Evolutionary conservation across 805 yeast species (phyloP).

Genomic region (Candida coquimbonensis): DNA sequence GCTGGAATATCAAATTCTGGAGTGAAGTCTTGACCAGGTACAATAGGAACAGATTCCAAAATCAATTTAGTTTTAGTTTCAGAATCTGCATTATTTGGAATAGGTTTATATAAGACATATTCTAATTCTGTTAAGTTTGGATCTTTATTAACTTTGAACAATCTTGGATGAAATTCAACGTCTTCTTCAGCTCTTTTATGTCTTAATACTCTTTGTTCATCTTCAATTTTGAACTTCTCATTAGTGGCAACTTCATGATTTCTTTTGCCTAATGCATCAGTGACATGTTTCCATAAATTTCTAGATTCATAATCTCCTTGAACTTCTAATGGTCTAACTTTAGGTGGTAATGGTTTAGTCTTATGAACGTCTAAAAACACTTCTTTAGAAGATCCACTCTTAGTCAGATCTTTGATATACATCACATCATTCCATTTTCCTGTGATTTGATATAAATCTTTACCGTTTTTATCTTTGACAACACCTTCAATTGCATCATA

Average conservation of each 20-base stretch:
- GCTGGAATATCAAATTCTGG: conserved; percentile 67
- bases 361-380: conserved; percentile 56
- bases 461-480: conserved; percentile 47
- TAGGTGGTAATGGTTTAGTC: conserved; percentile 51
- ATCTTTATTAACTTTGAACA: conserved; percentile 48
- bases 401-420: conserved; percentile 48
- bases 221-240: conserved; percentile 82
- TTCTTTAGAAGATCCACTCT: conserved; percentile 36
- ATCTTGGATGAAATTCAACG: conserved; percentile 70
- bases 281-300: conserved; percentile 74
- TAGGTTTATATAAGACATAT: conserved; percentile 57
- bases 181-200: conserved; percentile 73
- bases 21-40: conserved; percentile 73
- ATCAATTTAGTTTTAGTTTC: conserved; percentile 49
- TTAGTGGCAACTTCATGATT: conserved; percentile 82
- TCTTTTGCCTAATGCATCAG: conserved; percentile 70
- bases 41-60: conserved; percentile 63
- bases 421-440: conserved; percentile 95
- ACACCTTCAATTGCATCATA: conserved; percentile 84
- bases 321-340: conserved; percentile 68
- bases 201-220: conserved; percentile 71
- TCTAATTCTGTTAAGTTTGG: conserved; percentile 41
- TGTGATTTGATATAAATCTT: conserved; percentile 54
- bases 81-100: conserved; percentile 44
- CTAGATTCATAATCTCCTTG: conserved; percentile 82